These are phyloP conservation scores for Cryptosporidium meleagridis DNA, from an alignment of 169 alveolate genomes.

Conservation along the genomic window DNA sequence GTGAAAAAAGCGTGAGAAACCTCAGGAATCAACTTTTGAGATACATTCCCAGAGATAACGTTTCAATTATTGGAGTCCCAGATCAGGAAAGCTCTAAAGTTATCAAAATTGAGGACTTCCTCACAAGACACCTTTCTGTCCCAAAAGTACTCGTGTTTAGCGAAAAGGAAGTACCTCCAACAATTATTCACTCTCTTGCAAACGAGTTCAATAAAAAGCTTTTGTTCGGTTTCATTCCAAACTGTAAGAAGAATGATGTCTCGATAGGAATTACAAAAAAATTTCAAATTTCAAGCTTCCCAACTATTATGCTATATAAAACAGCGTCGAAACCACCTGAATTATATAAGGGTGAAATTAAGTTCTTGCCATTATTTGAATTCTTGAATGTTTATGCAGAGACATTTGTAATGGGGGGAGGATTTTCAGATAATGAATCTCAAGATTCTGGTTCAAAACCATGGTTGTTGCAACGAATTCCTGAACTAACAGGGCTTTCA, in stretches of 20 bases:
- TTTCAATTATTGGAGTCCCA: slow-evolving; percentile 50
- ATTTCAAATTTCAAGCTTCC: slow-evolving; percentile 89
- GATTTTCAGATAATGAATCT: slow-evolving; percentile 84
- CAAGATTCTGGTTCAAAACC: slow-evolving; percentile 87
- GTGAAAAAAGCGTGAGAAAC: slow-evolving; percentile 76
- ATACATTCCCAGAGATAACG: slow-evolving; percentile 79
- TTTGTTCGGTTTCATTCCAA: slow-evolving; percentile 84
- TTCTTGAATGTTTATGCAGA: slow-evolving; percentile 95
- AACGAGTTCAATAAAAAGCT: slow-evolving; percentile 83
- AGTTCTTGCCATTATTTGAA: slow-evolving; percentile 89
- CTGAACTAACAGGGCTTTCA: slow-evolving; percentile 85
- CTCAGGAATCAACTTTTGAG: slow-evolving; percentile 79
- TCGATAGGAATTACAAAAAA: slow-evolving; percentile 79
- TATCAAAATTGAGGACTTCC: slow-evolving; percentile 81
- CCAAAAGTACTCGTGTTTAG: slow-evolving; percentile 87
- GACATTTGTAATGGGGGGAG: slow-evolving; percentile 95
- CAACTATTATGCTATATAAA: slow-evolving; percentile 87
- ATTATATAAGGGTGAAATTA: slow-evolving; percentile 90
- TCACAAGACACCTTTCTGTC: slow-evolving; percentile 83
- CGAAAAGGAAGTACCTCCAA: slow-evolving; percentile 83
- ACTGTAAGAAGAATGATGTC: slow-evolving; percentile 75
- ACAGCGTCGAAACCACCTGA: slow-evolving; percentile 84
- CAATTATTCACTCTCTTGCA: slow-evolving; percentile 84
- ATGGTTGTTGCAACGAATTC: slow-evolving; percentile 85
- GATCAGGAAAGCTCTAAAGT: slow-evolving; percentile 74